phyloP scores from a whole-genome alignment of 306 rosid genomes.

The Morella rubra region DNA sequence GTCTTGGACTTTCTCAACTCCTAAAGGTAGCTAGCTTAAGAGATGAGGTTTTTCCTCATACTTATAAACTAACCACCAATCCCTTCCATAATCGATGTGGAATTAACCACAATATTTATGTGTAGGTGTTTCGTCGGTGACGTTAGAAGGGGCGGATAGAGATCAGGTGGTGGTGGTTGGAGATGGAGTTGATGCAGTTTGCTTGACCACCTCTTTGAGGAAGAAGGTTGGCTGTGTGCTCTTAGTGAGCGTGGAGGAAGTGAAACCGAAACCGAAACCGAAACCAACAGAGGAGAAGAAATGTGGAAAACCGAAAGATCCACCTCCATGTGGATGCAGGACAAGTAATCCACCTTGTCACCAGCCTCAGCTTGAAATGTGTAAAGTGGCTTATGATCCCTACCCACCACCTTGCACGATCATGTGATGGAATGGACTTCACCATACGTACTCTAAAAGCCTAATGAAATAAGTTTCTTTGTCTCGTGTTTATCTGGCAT shows the following conservation, averaged over 20 bases:
- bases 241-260: conserved; percentile 40
- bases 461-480: not conserved
- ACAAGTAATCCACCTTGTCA: not conserved
- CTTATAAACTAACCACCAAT: too few relatives aligned
- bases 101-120: too few relatives aligned
- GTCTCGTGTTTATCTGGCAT: not conserved
- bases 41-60: not conserved
- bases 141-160: conserved; percentile 31
- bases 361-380: not conserved
- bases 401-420: not conserved
- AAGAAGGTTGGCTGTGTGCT: conserved; percentile 42
- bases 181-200: conserved; percentile 50
- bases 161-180: conserved; percentile 46
- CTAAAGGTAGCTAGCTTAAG: too few relatives aligned
- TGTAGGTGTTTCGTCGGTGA: conserved; percentile 42
- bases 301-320: not conserved
- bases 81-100: too few relatives aligned
- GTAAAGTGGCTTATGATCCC: not conserved
- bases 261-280: conserved; percentile 5
- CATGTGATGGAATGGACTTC: conserved; percentile 2
- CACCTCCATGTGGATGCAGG: not conserved
- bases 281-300: too few relatives aligned
- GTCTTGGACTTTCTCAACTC: too few relatives aligned
- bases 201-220: conserved; percentile 42
- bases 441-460: not conserved